Base-by-base conservation (phyloP, 805 yeast genomes). In the Yueomyces sinensis region DNA sequence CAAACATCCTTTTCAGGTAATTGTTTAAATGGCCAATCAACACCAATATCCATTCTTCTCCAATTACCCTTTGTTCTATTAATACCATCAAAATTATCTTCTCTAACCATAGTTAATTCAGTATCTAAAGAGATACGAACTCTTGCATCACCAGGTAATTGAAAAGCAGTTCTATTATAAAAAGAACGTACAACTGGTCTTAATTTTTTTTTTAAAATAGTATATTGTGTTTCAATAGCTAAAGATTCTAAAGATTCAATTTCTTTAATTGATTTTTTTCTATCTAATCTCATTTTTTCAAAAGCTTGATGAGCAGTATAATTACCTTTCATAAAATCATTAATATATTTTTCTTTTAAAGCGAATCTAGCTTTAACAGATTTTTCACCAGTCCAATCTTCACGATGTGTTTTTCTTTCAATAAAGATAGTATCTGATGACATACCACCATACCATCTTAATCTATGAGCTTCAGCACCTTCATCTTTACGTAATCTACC, bases 361-460 rank as follows among this genome's bases (percentile, higher is more conserved):
- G 89, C 77, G 61, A 91, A 91, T 57, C 98, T 73, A 4, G 97
- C 97, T 62, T 91, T 91, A 44, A 91, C 98, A n/a, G 95, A 83
- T 61, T 89, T 89, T 59, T 91, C 98, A 47, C 99, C 99, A 3
- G 99, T 91, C 98, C 98, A 89, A 65, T 91, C 99, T 60, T 91
- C 98, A 59, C 98, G 74, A 56, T 91, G 98, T 5, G 99, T 91
- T 59, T 91, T 91, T 59, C 98, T 74, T 62, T 91, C 99, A 32
- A 89, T 94, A 43, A 91, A 91, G 37, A 89, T 82, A 29, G 82
- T 82, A 46, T 89, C 95, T 2, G 87, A 70, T 36, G 71, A 68
- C 98, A 91, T 91, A 37, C 95, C 95, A 54, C 99, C 98, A 57
- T 91, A 91, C 99, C 99, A 91, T 65, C 98, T 78, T 54, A 91